Evolutionary conservation across 108 stramenopile species (phyloP).

Genomic region (Pinguiococcus pyrenoidosus): DNA sequence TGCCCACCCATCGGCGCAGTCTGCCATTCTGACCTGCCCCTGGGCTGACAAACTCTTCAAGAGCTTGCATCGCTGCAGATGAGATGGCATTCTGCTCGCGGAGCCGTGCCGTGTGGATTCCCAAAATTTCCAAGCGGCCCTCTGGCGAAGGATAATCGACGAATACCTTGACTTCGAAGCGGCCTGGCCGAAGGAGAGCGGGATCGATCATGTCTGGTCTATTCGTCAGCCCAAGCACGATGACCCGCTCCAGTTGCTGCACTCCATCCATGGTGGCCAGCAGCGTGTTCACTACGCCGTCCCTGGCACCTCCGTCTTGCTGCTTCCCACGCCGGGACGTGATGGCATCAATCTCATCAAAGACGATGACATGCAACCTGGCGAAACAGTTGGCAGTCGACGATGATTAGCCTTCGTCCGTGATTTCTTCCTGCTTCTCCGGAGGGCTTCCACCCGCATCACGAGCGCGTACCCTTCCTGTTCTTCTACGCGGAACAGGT

Average conservation of each 20-base stretch:
- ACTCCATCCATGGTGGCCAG: slow-evolving; percentile 89
- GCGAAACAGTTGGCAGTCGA: no score
- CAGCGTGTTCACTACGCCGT: slow-evolving; percentile 78
- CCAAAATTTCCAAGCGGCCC: slow-evolving; percentile 24
- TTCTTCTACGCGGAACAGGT: slow-evolving; percentile 39
- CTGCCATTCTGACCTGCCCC: no score
- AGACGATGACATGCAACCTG: slow-evolving; percentile 66
- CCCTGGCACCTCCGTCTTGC: slow-evolving; percentile 74
- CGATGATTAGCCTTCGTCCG: slow-evolving; percentile 3
- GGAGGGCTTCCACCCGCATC: not conserved
- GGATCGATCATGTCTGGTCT: slow-evolving; percentile 69
- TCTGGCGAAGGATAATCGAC: slow-evolving; percentile 50
- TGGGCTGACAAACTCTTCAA: no score
- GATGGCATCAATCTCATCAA: slow-evolving; percentile 92
- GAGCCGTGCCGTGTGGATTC: slow-evolving; percentile 4
- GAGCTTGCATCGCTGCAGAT: no score
- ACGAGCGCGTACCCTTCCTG: not conserved
- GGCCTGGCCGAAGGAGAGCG: slow-evolving; percentile 62
- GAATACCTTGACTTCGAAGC: slow-evolving; percentile 70
- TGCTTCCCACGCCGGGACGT: slow-evolving; percentile 61
- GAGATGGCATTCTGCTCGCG: no score
- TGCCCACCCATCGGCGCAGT: no score
- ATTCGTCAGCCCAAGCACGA: slow-evolving; percentile 80
- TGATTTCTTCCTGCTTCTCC: slow-evolving; percentile 16
- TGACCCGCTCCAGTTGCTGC: slow-evolving; percentile 58